A percentile compares a stretch with the other conserved stretches of the same genome.
Evolutionary conservation across 2,329 filamentous ascomycete genomes (phyloP).

Genomic region (Domatiomyces globalis): DNA sequence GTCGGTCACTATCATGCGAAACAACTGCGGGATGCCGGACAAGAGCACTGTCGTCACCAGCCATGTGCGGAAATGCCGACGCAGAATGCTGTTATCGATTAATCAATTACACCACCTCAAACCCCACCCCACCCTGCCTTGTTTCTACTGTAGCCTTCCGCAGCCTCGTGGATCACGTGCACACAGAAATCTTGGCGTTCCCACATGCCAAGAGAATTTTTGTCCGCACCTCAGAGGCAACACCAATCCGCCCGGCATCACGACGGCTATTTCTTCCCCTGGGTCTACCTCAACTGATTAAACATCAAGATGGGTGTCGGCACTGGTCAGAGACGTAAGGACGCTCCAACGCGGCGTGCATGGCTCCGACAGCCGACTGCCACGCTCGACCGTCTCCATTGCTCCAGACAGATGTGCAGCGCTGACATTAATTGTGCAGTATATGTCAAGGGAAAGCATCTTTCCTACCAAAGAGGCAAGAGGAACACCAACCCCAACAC

Average conservation of each 20-base stretch:
- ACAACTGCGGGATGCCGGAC: too few species aligned
- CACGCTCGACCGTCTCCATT: not conserved
- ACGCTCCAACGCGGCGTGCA: conserved; percentile 5
- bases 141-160: not conserved
- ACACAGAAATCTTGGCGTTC: not conserved
- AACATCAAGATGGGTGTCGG: conserved; percentile 72
- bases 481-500: conserved; percentile 81
- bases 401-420: not conserved
- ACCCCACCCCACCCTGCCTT: not conserved
- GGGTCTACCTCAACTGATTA: conserved; percentile 4
- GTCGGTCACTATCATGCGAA: too few species aligned
- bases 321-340: conserved; percentile 80
- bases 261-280: conserved; percentile 27
- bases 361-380: not conserved
- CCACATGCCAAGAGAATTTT: not conserved
- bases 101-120: not conserved
- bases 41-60: too few species aligned
- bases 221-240: not conserved
- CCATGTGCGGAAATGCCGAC: too few species aligned
- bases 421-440: conserved; percentile 37
- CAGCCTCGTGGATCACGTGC: not conserved
- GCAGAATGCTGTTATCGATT: not conserved
- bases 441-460: conserved; percentile 94
- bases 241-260: not conserved
- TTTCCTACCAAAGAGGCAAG: conserved; percentile 94